Conservation (phyloP, 1,284 basidiomycete genomes). For the Puccinia polysora region DNA sequence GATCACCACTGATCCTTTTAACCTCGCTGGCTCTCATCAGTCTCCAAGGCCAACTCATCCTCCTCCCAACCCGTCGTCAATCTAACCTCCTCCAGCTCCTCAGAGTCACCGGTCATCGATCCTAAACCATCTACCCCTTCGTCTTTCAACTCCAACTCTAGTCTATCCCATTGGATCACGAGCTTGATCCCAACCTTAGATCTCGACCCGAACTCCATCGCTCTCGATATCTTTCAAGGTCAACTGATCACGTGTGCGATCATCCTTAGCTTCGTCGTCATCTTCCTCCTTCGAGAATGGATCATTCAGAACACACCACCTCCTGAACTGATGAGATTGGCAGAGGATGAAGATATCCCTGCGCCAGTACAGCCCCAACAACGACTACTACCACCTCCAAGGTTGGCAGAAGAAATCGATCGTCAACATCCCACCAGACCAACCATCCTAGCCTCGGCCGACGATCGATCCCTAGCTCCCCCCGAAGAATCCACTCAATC, state of each 20-base stretch:
- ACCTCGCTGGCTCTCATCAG: not conserved
- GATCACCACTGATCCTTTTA: not conserved
- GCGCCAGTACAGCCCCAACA: conserved; percentile 5
- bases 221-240: conserved; percentile 80
- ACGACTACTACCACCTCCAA: not conserved
- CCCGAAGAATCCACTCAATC: not conserved
- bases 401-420: not conserved
- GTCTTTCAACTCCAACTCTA: conserved; percentile 28
- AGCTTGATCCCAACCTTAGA: conserved; percentile 29
- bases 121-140: conserved; percentile 14
- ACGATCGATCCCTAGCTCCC: not conserved
- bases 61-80: not conserved
- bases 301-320: conserved; percentile 83
- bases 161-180: conserved; percentile 25
- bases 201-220: conserved; percentile 57
- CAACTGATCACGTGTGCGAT: conserved; percentile 87
- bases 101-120: not conserved
- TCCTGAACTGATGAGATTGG: conserved; percentile 59
- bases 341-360: conserved; percentile 36
- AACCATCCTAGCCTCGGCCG: not conserved
- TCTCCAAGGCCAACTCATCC: too few species aligned
- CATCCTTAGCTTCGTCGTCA: conserved; percentile 75
- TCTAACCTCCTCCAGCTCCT: conserved; percentile 26
- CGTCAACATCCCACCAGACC: not conserved
- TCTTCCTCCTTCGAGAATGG: conserved; percentile 92